Evolutionary conservation across 2,329 filamentous ascomycete genomes (phyloP).

Genomic region (Penicillium sp.): DNA sequence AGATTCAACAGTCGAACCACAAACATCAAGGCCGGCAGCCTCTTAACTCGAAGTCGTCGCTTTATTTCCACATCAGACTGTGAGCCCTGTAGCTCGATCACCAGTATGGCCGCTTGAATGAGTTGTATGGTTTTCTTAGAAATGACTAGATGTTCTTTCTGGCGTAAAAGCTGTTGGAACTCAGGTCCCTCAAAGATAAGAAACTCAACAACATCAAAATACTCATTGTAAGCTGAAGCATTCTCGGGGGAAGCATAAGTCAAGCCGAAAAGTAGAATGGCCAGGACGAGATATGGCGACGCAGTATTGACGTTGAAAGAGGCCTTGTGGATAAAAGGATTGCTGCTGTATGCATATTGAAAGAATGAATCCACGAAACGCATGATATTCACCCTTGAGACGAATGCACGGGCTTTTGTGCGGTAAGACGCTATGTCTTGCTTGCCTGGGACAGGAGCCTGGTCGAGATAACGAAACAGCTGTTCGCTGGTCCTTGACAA

Average conservation of each 20-base stretch:
- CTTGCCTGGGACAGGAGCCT: not conserved
- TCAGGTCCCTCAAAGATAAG: not conserved
- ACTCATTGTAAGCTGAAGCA: not conserved
- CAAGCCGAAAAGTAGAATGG: not conserved
- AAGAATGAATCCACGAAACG: not conserved
- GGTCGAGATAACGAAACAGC: not conserved
- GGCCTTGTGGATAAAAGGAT: not conserved
- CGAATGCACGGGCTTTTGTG: not conserved
- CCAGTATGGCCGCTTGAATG: not conserved
- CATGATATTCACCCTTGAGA: not conserved
- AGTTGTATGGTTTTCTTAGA: not conserved
- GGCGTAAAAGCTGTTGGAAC: not conserved
- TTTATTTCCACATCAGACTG: not conserved
- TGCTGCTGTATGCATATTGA: not conserved
- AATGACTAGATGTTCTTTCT: not conserved
- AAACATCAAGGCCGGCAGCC: not conserved
- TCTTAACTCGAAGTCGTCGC: not conserved
- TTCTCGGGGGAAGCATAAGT: not conserved
- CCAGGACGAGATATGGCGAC: not conserved
- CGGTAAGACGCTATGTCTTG: not conserved
- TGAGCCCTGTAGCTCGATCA: not conserved
- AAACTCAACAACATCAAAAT: not conserved
- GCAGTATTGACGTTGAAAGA: not conserved
- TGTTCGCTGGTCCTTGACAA: not conserved
- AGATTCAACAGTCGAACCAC: conserved; percentile 1